These are phyloP conservation scores for Stemphylium lycopersici DNA, from an alignment of 2,329 filamentous ascomycete species.

Conservation along the genomic window DNA sequence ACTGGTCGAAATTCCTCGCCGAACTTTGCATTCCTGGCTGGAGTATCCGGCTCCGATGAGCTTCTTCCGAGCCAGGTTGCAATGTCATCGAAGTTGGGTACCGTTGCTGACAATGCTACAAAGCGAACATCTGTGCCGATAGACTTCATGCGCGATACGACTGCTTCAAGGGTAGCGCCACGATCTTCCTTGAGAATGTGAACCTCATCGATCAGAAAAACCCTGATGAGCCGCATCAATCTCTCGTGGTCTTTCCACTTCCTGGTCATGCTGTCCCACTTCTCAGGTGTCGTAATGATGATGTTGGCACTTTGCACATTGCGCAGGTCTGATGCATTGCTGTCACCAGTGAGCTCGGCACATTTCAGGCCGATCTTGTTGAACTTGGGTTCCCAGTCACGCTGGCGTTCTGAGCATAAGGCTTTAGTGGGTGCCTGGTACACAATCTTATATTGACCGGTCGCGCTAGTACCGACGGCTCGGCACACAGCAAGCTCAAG, in stretches of 20 bases:
- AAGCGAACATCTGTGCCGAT: constrained; percentile 78
- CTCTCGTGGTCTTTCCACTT: constrained; percentile 83
- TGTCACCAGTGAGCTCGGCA: constrained; percentile 83
- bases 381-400: constrained; percentile 81
- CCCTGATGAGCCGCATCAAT: constrained; percentile 74
- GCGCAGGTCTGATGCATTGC: constrained; percentile 68
- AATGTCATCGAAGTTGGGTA: constrained; percentile 82
- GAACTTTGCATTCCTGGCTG: constrained; percentile 72
- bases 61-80: constrained; percentile 78
- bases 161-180: constrained; percentile 80
- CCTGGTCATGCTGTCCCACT: constrained; percentile 88
- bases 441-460: constrained; percentile 75
- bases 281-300: constrained; percentile 87
- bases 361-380: constrained; percentile 69
- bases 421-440: constrained; percentile 88
- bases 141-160: constrained; percentile 87
- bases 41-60: constrained; percentile 62
- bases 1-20: constrained; percentile 83
- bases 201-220: constrained; percentile 87
- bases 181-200: constrained; percentile 82
- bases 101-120: constrained; percentile 80
- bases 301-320: constrained; percentile 77
- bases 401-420: constrained; percentile 75
- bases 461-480: constrained; percentile 63
- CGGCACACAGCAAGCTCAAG: constrained; percentile 83